phyloP scores from a whole-genome alignment of 2,329 filamentous ascomycete species.

The Neofusicoccum cordaticola region DNA sequence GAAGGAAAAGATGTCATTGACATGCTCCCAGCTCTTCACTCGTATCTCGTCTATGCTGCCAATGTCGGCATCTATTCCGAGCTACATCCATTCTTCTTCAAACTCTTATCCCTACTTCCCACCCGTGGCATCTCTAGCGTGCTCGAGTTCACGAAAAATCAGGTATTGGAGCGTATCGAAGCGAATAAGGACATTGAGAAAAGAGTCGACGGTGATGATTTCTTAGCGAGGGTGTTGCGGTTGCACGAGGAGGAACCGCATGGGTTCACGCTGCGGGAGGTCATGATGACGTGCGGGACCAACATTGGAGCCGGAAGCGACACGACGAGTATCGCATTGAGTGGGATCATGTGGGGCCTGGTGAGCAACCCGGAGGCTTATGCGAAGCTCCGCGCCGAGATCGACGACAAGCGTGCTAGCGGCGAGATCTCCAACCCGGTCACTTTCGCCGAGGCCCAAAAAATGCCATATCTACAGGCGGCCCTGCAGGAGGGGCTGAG shows the following conservation, averaged over 20 bases:
- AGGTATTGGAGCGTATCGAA: neutral
- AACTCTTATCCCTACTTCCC: conserved; percentile 28
- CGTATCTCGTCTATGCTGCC: conserved; percentile 36
- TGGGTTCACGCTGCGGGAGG: conserved; percentile 40
- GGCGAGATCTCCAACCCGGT: neutral
- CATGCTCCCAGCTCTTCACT: conserved; percentile 41
- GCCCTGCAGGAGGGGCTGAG: conserved; percentile 27
- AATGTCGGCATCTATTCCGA: conserved; percentile 44
- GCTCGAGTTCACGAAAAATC: neutral
- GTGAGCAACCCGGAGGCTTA: conserved; percentile 31
- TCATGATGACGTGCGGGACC: conserved; percentile 25
- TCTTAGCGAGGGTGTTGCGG: conserved; percentile 44
- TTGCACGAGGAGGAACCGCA: conserved; percentile 43
- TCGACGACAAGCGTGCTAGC: neutral
- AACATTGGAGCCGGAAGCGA: conserved; percentile 41
- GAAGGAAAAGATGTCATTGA: conserved; percentile 45
- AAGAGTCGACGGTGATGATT: conserved; percentile 20
- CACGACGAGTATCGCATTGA: conserved; percentile 51
- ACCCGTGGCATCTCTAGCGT: conserved; percentile 20
- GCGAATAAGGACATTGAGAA: neutral
- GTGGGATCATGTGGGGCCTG: conserved; percentile 46
- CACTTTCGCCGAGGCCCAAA: neutral
- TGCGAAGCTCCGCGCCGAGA: neutral
- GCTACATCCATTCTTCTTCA: conserved; percentile 38
- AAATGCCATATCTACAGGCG: conserved; percentile 18